Conservation (phyloP, 768 basidiomycete species). For the Coprinopsis strossmayeri region DNA sequence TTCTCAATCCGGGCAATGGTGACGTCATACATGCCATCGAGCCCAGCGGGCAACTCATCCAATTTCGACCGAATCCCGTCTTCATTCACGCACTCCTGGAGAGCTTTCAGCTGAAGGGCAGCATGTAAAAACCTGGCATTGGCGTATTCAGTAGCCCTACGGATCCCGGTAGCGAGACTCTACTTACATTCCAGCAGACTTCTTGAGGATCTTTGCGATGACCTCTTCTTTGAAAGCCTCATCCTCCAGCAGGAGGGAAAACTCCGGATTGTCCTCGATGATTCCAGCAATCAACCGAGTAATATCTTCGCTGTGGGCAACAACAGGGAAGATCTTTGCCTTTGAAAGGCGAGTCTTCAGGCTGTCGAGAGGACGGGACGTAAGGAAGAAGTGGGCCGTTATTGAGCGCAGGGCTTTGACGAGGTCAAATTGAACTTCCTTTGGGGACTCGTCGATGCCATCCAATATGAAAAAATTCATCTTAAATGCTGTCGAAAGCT, state of each 20-base stretch:
- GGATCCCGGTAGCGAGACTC: not conserved
- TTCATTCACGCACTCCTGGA: not conserved
- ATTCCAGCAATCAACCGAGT: not conserved
- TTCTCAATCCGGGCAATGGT: not conserved
- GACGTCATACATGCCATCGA: not conserved
- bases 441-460: not conserved
- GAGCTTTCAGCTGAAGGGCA: not conserved
- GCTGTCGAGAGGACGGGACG: not conserved
- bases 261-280: not conserved
- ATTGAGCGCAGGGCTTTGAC: not conserved
- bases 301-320: not conserved
- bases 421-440: not conserved
- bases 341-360: not conserved
- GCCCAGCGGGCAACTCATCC: not conserved
- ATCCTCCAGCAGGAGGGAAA: not conserved
- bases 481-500: not conserved
- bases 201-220: not conserved
- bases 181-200: not conserved
- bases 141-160: not conserved
- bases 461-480: not conserved
- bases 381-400: not conserved
- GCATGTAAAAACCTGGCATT: not conserved
- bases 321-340: not conserved
- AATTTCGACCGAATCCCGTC: not conserved
- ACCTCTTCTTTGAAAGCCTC: not conserved